These are phyloP conservation scores for Clitopilus hobsonii DNA, from an alignment of 768 basidiomycete genomes.

Conservation along the genomic window DNA sequence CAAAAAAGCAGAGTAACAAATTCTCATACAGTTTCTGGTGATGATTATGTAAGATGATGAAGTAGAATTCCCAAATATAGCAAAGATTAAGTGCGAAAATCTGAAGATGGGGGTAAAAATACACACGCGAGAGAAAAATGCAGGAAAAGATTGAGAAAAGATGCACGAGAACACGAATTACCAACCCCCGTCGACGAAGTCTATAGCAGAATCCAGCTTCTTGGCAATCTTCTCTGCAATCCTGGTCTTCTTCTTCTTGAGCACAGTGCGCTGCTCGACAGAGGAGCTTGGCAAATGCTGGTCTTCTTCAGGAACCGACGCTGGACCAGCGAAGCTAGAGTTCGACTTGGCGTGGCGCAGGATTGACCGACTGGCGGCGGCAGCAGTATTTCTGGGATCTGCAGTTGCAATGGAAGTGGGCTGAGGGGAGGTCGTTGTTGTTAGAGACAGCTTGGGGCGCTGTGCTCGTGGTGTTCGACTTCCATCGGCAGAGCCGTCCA, in stretches of 20 bases:
- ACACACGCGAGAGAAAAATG: no score
- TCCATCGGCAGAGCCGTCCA: conserved; percentile 1
- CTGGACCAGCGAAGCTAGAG: conserved; percentile 20
- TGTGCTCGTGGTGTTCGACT: conserved; percentile 12
- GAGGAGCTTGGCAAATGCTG: conserved; percentile 6
- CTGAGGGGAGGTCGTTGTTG: conserved; percentile 13
- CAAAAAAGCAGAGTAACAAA: no score
- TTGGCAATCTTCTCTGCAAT: conserved; percentile 25
- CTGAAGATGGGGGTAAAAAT: background rate
- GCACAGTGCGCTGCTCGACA: conserved; percentile 1
- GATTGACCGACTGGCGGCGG: conserved; percentile 12
- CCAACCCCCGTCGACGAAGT: conserved; percentile 19
- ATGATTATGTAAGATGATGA: no score
- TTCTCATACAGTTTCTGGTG: no score
- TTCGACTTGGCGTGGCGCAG: conserved; percentile 28
- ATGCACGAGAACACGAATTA: no score
- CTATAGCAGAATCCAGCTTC: conserved; percentile 20
- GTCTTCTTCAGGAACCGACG: conserved; percentile 4
- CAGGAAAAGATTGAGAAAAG: no score
- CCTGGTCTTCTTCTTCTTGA: conserved; percentile 29
- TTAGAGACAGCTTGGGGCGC: conserved; percentile 26
- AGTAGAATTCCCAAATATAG: background rate
- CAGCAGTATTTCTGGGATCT: background rate
- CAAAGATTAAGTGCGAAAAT: background rate
- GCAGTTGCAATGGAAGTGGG: conserved; percentile 7